Evolutionary conservation across 2,329 filamentous ascomycete genomes (phyloP), one percentile per base, ranked within the genome.

Genomic region (Scytalidium lignicola): DNA sequence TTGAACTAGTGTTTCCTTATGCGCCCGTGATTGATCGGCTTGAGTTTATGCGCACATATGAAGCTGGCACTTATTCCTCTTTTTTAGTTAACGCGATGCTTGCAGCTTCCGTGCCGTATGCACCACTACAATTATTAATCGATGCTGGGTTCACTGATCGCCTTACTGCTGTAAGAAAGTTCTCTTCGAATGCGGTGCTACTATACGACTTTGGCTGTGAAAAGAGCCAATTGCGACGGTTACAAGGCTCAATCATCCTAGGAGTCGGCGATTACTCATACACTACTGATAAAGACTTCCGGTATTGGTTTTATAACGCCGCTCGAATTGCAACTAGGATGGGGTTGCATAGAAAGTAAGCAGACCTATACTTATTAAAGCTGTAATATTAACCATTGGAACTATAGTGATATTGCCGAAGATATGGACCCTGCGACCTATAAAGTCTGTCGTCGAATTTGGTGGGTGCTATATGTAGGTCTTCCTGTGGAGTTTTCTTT

Each of bases 121-220:
- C 28, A 3, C 22, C 44, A 41, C 28, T 15, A 15, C 17, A 46
- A 22, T 19, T 46, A n/a, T 5, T 46, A 20, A 19, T 7, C 6
- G 29, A 39, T 19, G 44, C 44, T 19, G 44, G 44, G 5, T 46
- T 26, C 17, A 3, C n/a, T 4, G 44, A 46, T 26, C 26, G 15
- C 8, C 17, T 21, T 10, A 17, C 37, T 46, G 44, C 44, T 15
- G 7, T 39, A 26, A 46, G 28, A 26, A 29, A 46, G 9, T 41
- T 46, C 19, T 37, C n/a, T 13, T 46, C 44, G 15, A 46, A 28
- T 10, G 44, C 44, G 15, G 17, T 17, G 4, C 19, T 46, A 17
- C 18, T 46, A 12, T 41, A 39, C 18, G 44, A 46, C 41, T 46
- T 46, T 46, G 44, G 44, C 17, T 46, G 44, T 18, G 44, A 46